Conservation (phyloP, 2,329 filamentous ascomycete species). For the Aspergillus alliaceus region DNA sequence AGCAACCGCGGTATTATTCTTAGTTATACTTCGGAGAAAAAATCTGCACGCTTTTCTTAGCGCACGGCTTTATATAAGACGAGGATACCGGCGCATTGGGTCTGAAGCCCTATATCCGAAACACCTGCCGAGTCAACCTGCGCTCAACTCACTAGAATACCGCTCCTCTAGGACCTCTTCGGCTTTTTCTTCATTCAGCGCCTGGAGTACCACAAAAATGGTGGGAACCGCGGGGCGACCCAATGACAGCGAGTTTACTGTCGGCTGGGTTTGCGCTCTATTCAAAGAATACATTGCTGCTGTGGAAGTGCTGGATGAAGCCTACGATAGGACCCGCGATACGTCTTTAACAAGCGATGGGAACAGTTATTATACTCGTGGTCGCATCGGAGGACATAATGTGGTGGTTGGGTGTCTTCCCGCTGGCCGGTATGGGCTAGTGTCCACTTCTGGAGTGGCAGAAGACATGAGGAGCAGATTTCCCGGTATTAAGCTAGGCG, state of each 20-base stretch:
- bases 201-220: not conserved
- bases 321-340: not conserved
- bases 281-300: not conserved
- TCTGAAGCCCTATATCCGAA: not conserved
- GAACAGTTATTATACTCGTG: not conserved
- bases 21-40: not conserved
- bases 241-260: not conserved
- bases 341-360: not conserved
- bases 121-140: fast-evolving
- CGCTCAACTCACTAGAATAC: not conserved
- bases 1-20: not conserved
- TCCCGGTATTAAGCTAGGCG: fast-evolving
- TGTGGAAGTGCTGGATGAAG: not conserved
- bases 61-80: not conserved
- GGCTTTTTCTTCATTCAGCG: fast-evolving
- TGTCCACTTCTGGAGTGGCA: not conserved
- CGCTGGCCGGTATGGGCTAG: not conserved
- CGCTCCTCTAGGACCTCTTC: not conserved
- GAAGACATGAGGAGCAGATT: not conserved
- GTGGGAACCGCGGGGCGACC: not conserved
- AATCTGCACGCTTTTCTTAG: not conserved
- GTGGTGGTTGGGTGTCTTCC: not conserved
- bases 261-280: not conserved
- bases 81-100: not conserved
- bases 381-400: not conserved